These are phyloP conservation scores for Auricularia cornea DNA, from an alignment of 768 basidiomycete species.

Conservation along the genomic window DNA sequence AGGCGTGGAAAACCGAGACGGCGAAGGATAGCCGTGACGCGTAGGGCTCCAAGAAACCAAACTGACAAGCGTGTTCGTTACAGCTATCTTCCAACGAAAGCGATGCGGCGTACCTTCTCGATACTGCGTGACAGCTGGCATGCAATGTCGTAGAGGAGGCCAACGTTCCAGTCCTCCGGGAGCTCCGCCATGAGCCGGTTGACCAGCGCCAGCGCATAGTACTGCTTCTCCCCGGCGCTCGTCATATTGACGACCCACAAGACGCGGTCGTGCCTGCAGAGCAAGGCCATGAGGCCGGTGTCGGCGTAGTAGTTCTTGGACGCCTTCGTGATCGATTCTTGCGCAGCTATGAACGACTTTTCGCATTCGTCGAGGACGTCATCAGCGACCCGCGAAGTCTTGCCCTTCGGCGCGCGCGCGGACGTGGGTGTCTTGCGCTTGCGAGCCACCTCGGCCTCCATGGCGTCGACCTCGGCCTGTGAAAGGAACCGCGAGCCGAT, in stretches of 20 bases:
- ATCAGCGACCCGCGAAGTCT: not conserved
- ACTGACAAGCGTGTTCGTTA: not conserved
- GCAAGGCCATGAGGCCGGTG: conserved; percentile 3
- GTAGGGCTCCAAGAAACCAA: not conserved
- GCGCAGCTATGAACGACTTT: conserved; percentile 4
- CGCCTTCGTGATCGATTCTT: conserved; percentile 1
- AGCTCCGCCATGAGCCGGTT: not conserved
- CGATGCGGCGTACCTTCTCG: not conserved
- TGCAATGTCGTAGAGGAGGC: conserved; percentile 5
- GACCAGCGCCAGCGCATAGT: conserved; percentile 2
- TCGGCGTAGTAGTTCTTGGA: conserved; percentile 3
- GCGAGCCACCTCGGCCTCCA: not conserved
- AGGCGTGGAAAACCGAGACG: conserved; percentile 5
- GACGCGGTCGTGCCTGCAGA: conserved; percentile 2
- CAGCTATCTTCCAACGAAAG: not conserved
- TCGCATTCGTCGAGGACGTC: conserved; percentile 6
- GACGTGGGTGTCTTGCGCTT: not conserved
- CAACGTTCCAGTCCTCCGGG: not conserved
- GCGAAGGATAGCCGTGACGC: not conserved
- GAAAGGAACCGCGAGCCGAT: not conserved
- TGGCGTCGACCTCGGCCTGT: not conserved
- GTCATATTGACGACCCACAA: conserved; percentile 2
- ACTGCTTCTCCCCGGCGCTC: conserved; percentile 3
- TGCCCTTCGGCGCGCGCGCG: not conserved
- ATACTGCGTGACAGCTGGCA: conserved; percentile 2